A percentile compares a stretch with the other conserved stretches of the same genome.
Evolutionary conservation across 2,329 filamentous ascomycete species (phyloP).

Genomic region (Bipolaris victoriae): DNA sequence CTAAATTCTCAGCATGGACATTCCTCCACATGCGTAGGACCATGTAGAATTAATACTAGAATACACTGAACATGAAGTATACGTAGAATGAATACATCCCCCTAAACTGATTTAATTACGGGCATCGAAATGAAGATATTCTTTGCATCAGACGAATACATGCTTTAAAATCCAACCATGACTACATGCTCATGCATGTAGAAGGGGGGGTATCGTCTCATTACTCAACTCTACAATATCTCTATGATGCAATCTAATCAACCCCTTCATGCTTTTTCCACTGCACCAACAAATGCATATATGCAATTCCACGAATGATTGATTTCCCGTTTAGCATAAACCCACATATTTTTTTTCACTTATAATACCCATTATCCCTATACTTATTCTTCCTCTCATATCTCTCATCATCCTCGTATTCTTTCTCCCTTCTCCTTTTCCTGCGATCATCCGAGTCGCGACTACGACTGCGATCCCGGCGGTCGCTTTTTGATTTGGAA

Average conservation of each 20-base stretch:
- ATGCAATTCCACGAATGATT: neutral
- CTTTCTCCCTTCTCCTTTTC: conserved; percentile 35
- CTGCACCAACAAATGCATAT: neutral
- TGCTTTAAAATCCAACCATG: neutral
- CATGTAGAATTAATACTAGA: neutral
- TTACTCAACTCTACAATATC: neutral
- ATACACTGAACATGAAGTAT: neutral
- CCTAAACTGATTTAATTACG: neutral
- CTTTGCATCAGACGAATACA: neutral
- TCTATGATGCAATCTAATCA: neutral
- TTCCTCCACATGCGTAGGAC: neutral
- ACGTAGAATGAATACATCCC: neutral
- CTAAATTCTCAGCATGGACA: neutral
- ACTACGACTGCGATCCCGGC: conserved; percentile 25
- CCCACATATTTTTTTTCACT: neutral
- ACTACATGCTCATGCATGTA: neutral
- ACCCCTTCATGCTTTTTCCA: neutral
- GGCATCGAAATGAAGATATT: neutral
- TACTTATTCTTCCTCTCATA: conserved; percentile 27
- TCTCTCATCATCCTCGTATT: conserved; percentile 29
- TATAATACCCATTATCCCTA: conserved; percentile 20
- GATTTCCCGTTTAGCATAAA: no score
- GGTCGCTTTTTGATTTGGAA: conserved; percentile 24
- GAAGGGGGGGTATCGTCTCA: neutral
- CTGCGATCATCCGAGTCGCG: conserved; percentile 32